Conservation (phyloP, 2,329 filamentous ascomycete species). For the Claviceps spartinae region DNA sequence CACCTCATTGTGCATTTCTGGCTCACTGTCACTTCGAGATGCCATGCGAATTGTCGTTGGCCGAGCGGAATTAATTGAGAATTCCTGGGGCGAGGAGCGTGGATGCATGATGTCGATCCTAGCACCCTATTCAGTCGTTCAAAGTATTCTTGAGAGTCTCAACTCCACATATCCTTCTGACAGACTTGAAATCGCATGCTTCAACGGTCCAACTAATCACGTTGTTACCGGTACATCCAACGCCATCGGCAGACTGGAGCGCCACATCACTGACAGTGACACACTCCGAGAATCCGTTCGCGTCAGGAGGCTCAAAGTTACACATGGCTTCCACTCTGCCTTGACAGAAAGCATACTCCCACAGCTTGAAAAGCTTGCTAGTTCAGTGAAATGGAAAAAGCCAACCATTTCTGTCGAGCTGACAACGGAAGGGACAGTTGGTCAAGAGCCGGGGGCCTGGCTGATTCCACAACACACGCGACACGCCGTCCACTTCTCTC, state of each 20-base stretch:
- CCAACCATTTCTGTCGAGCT: slow-evolving; percentile 5
- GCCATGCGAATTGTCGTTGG: slow-evolving; percentile 16
- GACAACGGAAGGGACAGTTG: neutral
- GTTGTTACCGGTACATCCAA: neutral
- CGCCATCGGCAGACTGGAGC: slow-evolving; percentile 18
- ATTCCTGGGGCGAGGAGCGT: slow-evolving; percentile 21
- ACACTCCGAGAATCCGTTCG: slow-evolving; percentile 9
- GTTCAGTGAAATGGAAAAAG: slow-evolving; percentile 2
- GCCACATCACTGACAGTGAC: neutral
- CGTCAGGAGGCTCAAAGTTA: slow-evolving; percentile 27
- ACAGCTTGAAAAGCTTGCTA: slow-evolving; percentile 13
- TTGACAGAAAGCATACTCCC: slow-evolving; percentile 23
- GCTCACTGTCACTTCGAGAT: slow-evolving; percentile 17
- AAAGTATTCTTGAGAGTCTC: neutral
- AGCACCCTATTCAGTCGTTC: neutral
- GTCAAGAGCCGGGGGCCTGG: neutral
- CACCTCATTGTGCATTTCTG: slow-evolving; percentile 23
- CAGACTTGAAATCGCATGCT: slow-evolving; percentile 7
- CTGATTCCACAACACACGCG: slow-evolving; percentile 25
- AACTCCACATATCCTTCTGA: neutral
- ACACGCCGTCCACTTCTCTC: slow-evolving; percentile 28
- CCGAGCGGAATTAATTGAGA: slow-evolving; percentile 17
- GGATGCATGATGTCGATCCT: slow-evolving; percentile 26
- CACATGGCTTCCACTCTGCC: slow-evolving; percentile 33
- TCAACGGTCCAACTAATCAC: neutral